Evolutionary conservation across 768 basidiomycete genomes (phyloP).

Genomic region (Floccularia luteovirens): DNA sequence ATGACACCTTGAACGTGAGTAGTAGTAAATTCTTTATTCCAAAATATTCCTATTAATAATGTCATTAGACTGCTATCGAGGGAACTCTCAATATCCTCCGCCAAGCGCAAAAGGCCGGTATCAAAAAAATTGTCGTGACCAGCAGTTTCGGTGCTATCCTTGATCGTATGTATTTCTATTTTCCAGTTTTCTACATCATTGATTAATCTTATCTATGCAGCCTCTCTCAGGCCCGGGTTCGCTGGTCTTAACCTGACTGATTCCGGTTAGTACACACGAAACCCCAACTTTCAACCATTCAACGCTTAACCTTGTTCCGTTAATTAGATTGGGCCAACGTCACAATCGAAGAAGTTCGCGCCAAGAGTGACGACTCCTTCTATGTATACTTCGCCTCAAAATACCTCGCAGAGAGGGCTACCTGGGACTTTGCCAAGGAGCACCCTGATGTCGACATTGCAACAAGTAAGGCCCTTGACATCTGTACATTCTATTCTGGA

Average conservation of each 20-base stretch:
- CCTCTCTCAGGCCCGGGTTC: constrained; percentile 13
- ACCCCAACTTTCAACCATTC: not conserved
- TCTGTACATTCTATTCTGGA: not conserved
- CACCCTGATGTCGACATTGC: constrained; percentile 30
- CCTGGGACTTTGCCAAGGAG: constrained; percentile 31
- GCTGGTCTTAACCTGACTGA: constrained; percentile 15
- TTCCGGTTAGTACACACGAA: constrained; percentile 10
- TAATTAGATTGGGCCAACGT: constrained; percentile 24
- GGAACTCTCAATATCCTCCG: constrained; percentile 33
- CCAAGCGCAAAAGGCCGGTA: constrained; percentile 26
- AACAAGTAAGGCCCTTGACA: constrained; percentile 21
- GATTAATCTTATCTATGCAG: constrained; percentile 6
- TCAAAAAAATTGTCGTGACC: constrained; percentile 27
- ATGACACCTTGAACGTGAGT: constrained; percentile 18
- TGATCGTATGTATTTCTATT: constrained; percentile 14
- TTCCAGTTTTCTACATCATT: not conserved
- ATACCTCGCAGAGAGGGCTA: constrained; percentile 28
- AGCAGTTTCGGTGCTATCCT: constrained; percentile 22
- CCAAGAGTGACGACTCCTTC: constrained; percentile 16
- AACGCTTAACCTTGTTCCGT: not conserved
- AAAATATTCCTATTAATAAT: not conserved
- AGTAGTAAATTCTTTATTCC: not conserved
- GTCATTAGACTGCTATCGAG: constrained; percentile 24
- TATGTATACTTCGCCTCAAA: constrained; percentile 35
- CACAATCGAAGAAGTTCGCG: constrained; percentile 20